Percentiles rank a stretch among this genome's conserved stretches.
phyloP scores from a whole-genome alignment of 2,329 filamentous ascomycete genomes.

The Neonectria sp. region DNA sequence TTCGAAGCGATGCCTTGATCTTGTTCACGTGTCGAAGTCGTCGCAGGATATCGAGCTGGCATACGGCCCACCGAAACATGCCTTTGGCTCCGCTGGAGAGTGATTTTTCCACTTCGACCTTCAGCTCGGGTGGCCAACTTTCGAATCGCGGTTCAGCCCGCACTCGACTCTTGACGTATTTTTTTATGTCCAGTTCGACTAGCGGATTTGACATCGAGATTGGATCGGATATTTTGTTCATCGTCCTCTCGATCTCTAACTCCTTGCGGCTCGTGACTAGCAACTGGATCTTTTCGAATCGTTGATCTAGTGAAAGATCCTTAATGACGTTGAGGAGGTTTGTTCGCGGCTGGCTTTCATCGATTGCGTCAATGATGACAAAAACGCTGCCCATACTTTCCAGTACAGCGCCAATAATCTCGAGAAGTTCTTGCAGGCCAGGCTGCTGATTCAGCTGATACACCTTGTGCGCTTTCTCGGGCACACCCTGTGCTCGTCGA shows the following conservation, averaged over 20 bases:
- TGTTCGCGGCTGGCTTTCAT: constrained; percentile 2
- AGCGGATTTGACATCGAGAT: constrained; percentile 15
- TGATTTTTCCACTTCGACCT: constrained; percentile 1
- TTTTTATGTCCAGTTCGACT: constrained; percentile 5
- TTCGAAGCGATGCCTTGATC: background rate
- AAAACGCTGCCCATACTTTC: background rate
- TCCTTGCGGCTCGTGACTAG: constrained; percentile 6
- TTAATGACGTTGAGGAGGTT: constrained; percentile 1
- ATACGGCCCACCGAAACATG: constrained; percentile 20
- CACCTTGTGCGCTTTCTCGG: background rate
- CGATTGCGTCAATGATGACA: constrained; percentile 5
- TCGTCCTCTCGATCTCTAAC: background rate
- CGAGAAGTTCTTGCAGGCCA: background rate
- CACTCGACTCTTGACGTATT: background rate
- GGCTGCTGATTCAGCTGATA: background rate
- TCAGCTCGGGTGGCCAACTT: background rate
- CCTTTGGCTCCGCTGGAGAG: constrained; percentile 6
- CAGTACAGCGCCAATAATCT: background rate
- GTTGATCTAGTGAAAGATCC: background rate
- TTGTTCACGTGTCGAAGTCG: constrained; percentile 7
- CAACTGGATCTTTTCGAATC: constrained; percentile 9
- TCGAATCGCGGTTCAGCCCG: background rate
- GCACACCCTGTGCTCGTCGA: background rate
- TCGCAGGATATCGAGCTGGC: constrained; percentile 11
- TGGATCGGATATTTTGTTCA: background rate